Evolutionary conservation across 495 filamentous ascomycete genomes (phyloP), one percentile per base, ranked within the genome.

Genomic region (Daldinia vernicosa): DNA sequence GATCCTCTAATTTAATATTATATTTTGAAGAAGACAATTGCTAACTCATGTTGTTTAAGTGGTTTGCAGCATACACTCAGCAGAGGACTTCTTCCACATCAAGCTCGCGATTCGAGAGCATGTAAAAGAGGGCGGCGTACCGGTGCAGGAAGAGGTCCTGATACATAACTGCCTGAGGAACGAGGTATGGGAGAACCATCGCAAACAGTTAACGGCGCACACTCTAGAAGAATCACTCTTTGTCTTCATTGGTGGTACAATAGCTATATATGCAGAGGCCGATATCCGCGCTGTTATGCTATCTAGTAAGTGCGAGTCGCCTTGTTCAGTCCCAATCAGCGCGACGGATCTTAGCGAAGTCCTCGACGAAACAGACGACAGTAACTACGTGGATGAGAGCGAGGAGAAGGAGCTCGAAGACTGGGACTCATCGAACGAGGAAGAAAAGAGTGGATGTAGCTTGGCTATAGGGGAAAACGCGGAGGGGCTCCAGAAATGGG

Each of bases 301-400:
- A 0, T 70, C 67, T 1, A 61, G 51, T 3, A 66, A 66, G 24
- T 55, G 27, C 14, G 61, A 70, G 32, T 66, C 56, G 0, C 61
- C 47, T 3, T 70, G 56, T 32, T 61, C 67, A 22, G 39, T 66
- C 3, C 61, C 61, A 3, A 24, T 55, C 24, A 61, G 60, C 60
- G 55, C 57, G 7, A 26, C 50, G 19, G 50, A 66, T 50, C 35
- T 60, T 24, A 51, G 60, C 8, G 37, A 24, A 7, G 22, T 59
- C 1, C 32, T 45, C 15, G 59, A 69, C 26, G 59, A 63, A 54
- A 63, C 50, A 24, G 54, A 59, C 7, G 78, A 80, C 15, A 74
- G 33, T 8, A 56, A 70, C 15, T 65, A 70, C 35, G 37, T 60
- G 61, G 61, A 64, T 11, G 39, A 54, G 4, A 51, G 32, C 17